Conservation (phyloP, 2,329 filamentous ascomycete genomes). For the Rhinocladiella similis region DNA sequence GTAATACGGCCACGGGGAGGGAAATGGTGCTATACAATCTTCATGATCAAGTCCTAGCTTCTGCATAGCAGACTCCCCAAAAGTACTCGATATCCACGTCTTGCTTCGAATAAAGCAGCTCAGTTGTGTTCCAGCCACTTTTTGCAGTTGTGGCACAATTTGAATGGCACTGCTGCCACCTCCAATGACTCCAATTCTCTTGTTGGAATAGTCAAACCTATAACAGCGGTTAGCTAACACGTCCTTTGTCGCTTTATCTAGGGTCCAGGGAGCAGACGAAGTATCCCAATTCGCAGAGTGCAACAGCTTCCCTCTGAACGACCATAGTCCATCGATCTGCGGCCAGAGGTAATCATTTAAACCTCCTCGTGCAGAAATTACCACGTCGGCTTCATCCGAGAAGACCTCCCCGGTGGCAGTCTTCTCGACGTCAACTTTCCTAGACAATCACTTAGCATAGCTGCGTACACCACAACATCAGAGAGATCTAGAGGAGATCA, state of each 20-base stretch:
- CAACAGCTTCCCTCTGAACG: constrained; percentile 38
- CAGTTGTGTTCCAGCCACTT: constrained; percentile 29
- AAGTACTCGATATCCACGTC: constrained; percentile 32
- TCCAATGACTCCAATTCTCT: constrained; percentile 30
- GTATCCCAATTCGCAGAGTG: constrained; percentile 43
- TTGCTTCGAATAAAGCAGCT: constrained; percentile 30
- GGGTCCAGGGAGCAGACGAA: too few relatives aligned
- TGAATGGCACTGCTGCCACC: constrained; percentile 29
- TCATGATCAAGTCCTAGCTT: constrained; percentile 12
- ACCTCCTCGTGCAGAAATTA: constrained; percentile 59
- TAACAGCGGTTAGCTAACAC: constrained; percentile 34
- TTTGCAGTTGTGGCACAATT: constrained; percentile 40
- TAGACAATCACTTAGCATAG: neutral
- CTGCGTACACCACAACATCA: neutral
- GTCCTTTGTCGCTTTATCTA: neutral
- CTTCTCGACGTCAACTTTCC: neutral
- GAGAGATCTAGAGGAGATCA: neutral
- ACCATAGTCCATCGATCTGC: constrained; percentile 30
- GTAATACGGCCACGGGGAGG: neutral
- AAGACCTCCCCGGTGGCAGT: constrained; percentile 6
- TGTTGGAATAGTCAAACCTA: constrained; percentile 29
- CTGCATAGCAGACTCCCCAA: constrained; percentile 16
- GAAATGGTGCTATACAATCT: neutral
- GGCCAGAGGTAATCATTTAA: constrained; percentile 36
- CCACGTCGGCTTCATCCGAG: constrained; percentile 3